phyloP scores from a whole-genome alignment of 2,329 filamentous ascomycete species.

The Cucurbitaria berberidis region DNA sequence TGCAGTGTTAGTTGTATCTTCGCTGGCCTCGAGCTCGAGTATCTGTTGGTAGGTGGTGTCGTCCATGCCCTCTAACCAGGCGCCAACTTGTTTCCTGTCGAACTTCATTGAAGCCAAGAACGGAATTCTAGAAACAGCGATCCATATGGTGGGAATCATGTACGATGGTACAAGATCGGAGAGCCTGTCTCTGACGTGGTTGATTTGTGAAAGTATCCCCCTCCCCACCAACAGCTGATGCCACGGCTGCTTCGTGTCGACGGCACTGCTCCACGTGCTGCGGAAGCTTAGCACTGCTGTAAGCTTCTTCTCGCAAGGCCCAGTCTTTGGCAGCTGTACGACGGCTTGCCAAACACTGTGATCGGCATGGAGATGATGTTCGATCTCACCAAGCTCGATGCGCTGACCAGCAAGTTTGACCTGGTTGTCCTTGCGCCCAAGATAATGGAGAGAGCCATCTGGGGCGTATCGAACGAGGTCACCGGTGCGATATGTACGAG shows the following conservation, averaged over 20 bases:
- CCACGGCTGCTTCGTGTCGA: constrained; percentile 31
- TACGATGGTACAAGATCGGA: constrained; percentile 36
- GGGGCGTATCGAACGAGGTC: constrained; percentile 40
- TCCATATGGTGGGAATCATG: constrained; percentile 44
- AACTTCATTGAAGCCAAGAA: constrained; percentile 37
- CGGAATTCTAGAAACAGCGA: constrained; percentile 46
- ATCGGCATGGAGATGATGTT: constrained; percentile 38
- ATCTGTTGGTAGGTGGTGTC: constrained; percentile 49
- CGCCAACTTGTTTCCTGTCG: constrained; percentile 43
- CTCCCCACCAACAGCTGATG: constrained; percentile 40
- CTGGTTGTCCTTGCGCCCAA: constrained; percentile 43
- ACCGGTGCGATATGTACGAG: constrained; percentile 42
- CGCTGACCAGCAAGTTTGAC: constrained; percentile 46
- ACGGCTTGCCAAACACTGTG: constrained; percentile 47
- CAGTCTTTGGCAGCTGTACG: constrained; percentile 52
- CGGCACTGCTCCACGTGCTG: constrained; percentile 11
- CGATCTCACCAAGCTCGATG: constrained; percentile 45
- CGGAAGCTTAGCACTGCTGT: constrained; percentile 52
- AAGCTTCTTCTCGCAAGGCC: constrained; percentile 53
- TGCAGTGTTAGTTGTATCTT: constrained; percentile 19
- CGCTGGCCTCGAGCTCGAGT: constrained; percentile 43
- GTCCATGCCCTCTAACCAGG: constrained; percentile 55
- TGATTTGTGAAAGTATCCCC: constrained; percentile 37
- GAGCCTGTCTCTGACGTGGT: constrained; percentile 36
- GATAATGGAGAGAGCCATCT: constrained; percentile 37